Percentiles rank a stretch among this genome's conserved stretches.
phyloP scores from a whole-genome alignment of 164 flowering plant genomes.

The Nelumbo lutea region DNA sequence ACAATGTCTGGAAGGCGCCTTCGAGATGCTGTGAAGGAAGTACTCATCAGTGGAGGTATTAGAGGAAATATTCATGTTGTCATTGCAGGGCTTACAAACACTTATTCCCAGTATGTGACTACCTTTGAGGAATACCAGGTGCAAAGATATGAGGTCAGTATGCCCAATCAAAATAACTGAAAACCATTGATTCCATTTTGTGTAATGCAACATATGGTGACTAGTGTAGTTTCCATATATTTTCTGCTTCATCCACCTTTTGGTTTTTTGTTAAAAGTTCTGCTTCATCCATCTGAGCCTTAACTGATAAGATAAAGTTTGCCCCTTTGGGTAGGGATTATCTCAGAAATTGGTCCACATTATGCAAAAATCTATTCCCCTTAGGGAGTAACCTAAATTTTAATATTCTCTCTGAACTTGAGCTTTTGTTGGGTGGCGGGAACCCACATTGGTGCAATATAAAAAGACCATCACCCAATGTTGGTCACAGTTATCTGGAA shows the following conservation, averaged over 20 bases:
- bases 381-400: no score
- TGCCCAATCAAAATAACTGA: neutral
- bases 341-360: no score
- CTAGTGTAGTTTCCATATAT: neutral
- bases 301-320: no score
- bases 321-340: no score
- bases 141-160: slow-evolving; percentile 92
- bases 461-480: no score
- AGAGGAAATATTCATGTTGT: slow-evolving; percentile 68
- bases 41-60: slow-evolving; percentile 39
- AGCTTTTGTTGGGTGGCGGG: no score
- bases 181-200: neutral
- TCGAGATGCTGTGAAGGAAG: slow-evolving; percentile 84
- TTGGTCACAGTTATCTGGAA: no score
- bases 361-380: no score
- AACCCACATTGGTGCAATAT: no score
- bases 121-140: slow-evolving; percentile 89
- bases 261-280: neutral
- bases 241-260: neutral
- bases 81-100: slow-evolving; percentile 85
- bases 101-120: slow-evolving; percentile 93
- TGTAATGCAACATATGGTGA: neutral
- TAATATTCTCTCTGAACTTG: no score
- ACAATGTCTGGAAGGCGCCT: slow-evolving; percentile 99
- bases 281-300: neutral